These are phyloP conservation scores for Aureobasidium sp. DNA, from an alignment of 2,329 filamentous ascomycete genomes.

Conservation along the genomic window DNA sequence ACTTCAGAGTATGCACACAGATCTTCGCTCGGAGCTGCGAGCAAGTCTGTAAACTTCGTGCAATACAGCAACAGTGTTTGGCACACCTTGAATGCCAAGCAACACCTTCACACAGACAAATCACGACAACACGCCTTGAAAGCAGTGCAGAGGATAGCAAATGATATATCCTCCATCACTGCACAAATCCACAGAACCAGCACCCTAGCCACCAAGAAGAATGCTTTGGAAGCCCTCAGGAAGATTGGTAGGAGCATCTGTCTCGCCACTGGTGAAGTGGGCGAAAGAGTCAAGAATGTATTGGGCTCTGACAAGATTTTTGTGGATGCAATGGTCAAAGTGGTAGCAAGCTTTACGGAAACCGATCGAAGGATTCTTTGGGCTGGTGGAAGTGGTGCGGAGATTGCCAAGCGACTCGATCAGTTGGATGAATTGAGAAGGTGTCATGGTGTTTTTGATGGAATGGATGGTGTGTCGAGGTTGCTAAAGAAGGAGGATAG, in stretches of 20 bases:
- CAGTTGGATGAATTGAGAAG: constrained; percentile 5
- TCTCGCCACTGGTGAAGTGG: background rate
- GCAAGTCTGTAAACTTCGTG: background rate
- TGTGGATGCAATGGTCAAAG: background rate
- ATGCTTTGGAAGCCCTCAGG: background rate
- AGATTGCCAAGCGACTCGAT: constrained; percentile 1
- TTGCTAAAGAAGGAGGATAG: background rate
- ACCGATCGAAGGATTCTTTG: background rate
- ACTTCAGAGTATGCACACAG: background rate
- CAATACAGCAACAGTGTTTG: constrained; percentile 10
- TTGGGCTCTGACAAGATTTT: background rate
- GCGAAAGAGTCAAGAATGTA: background rate
- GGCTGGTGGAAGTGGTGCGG: background rate
- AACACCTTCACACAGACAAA: background rate
- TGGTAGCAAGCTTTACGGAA: background rate
- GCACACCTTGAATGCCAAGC: constrained; percentile 1
- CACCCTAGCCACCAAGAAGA: background rate
- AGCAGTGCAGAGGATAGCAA: background rate
- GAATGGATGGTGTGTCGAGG: background rate
- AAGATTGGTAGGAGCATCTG: constrained; percentile 10
- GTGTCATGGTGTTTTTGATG: background rate
- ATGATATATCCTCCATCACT: background rate
- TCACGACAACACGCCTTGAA: background rate
- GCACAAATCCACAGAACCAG: background rate
- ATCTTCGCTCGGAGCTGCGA: background rate